These are phyloP conservation scores for Brassica napus DNA, from an alignment of 345 rosid genomes.

Conservation along the genomic window Da-Ae NC_063451.1:16890501-16891000, in stretches of 20 bases:
- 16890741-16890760: not conserved
- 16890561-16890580: not conserved
- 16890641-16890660: too few relatives aligned
- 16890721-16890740: not conserved
- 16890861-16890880: constrained; percentile 98
- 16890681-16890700: not conserved
- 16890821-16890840: constrained; percentile 68
- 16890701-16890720: constrained; percentile 8
- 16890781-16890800: not conserved
- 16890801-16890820: constrained; percentile 17
- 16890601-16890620: constrained; percentile 10
- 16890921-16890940: not conserved
- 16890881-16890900: constrained; percentile 97
- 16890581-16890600: constrained; percentile 17
- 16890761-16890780: constrained; percentile 10
- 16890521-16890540: constrained; percentile 13
- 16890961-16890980: constrained; percentile 15
- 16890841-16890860: constrained; percentile 93
- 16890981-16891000: constrained; percentile 11
- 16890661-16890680: not conserved
- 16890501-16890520: constrained; percentile 57
- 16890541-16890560: not conserved
- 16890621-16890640: constrained; percentile 3
- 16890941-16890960: not conserved
- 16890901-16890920: constrained; percentile 87